Conservation (phyloP, 2,329 filamentous ascomycete genomes). For the Diaporthe sp. region DNA sequence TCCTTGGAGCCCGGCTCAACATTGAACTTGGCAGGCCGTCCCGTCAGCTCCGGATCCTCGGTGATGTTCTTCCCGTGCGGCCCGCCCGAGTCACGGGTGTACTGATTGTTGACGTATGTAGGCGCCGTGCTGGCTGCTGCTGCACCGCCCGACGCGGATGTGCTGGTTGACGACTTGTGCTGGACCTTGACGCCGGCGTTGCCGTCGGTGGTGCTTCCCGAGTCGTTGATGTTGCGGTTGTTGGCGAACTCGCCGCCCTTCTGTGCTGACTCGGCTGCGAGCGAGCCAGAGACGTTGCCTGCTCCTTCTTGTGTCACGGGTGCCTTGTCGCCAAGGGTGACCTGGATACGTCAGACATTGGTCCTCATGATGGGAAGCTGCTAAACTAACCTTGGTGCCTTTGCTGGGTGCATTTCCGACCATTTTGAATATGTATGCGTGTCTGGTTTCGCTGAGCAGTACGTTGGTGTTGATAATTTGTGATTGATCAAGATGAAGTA, state of each 20-base stretch:
- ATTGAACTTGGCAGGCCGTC: constrained; percentile 42
- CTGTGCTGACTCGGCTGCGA: constrained; percentile 80
- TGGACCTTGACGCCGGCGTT: not conserved
- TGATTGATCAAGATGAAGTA: not conserved
- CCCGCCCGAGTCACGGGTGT: constrained; percentile 30
- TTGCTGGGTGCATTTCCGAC: constrained; percentile 35
- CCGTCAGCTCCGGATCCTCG: constrained; percentile 45
- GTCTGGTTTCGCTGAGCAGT: not conserved
- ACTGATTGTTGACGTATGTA: constrained; percentile 42
- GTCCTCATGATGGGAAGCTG: no score
- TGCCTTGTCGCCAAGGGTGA: constrained; percentile 59
- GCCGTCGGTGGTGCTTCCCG: not conserved
- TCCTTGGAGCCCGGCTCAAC: constrained; percentile 47
- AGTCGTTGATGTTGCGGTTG: constrained; percentile 58
- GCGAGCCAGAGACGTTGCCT: constrained; percentile 77
- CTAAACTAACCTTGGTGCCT: constrained; percentile 37
- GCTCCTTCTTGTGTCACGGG: constrained; percentile 70
- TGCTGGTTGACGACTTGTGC: not conserved
- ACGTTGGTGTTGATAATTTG: not conserved
- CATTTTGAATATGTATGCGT: constrained; percentile 19
- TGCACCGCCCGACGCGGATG: constrained; percentile 27
- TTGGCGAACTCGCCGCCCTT: constrained; percentile 71
- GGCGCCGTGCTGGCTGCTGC: constrained; percentile 43
- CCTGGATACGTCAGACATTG: constrained; percentile 52
- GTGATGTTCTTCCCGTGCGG: constrained; percentile 48